Conservation (phyloP, 2,329 filamentous ascomycete species). For the Aureobasidium uvarum region DNA sequence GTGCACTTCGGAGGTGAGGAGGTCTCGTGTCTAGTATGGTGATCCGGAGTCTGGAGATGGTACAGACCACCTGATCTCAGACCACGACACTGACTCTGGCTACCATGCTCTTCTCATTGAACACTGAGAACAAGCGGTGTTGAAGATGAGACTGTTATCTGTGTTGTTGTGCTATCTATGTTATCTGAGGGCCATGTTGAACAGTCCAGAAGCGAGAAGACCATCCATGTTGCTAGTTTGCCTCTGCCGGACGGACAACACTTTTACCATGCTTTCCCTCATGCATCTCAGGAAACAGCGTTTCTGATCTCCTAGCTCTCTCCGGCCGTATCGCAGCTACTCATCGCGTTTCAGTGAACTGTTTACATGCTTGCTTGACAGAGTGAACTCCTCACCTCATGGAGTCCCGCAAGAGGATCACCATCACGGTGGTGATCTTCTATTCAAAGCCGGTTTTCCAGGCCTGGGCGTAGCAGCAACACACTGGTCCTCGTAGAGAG, state of each 20-base stretch:
- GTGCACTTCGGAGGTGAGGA: conserved; percentile 23
- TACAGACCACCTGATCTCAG: not conserved
- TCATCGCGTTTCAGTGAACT: not conserved
- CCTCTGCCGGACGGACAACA: conserved; percentile 1
- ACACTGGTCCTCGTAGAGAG: not conserved
- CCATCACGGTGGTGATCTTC: not conserved
- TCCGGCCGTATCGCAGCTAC: not conserved
- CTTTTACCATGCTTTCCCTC: not conserved
- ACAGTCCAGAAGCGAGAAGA: no score
- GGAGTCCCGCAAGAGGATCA: not conserved
- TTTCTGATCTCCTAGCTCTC: not conserved
- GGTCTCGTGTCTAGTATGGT: conserved; percentile 20
- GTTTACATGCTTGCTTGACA: not conserved
- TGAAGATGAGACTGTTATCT: not conserved
- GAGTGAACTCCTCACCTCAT: not conserved
- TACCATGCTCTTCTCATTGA: not conserved
- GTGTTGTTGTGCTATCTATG: conserved; percentile 1
- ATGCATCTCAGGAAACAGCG: not conserved
- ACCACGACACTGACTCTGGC: not conserved
- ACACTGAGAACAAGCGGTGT: no score
- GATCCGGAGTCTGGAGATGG: conserved; percentile 19
- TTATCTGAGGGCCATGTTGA: not conserved
- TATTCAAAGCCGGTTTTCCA: not conserved
- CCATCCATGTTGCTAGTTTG: not conserved
- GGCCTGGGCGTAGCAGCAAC: not conserved